Conservation (phyloP, 2,329 filamentous ascomycete genomes). For the Fusarium coffeatum region DNA sequence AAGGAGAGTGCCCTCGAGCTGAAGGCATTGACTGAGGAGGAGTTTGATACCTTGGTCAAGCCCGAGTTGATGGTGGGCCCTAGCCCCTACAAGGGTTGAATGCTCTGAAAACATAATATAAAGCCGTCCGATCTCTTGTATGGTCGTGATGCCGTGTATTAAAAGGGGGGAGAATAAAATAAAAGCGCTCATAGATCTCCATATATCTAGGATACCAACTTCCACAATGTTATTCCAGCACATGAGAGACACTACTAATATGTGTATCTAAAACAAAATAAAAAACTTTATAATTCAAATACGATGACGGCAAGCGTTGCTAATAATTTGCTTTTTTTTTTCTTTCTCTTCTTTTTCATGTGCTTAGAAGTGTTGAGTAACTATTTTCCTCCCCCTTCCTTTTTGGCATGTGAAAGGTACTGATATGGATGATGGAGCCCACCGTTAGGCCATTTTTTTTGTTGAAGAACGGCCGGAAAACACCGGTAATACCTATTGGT, state of each 20-base stretch:
- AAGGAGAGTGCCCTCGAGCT: conserved; percentile 96
- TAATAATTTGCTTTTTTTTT: background rate
- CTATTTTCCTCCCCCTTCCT: background rate
- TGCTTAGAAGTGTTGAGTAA: background rate
- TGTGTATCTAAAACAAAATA: background rate
- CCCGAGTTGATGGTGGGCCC: conserved; percentile 97
- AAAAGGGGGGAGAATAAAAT: conserved; percentile 7
- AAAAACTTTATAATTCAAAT: background rate
- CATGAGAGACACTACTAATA: background rate
- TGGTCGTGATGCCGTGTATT: conserved; percentile 15
- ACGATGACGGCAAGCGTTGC: background rate
- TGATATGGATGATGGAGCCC: background rate
- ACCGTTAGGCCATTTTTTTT: conserved; percentile 6
- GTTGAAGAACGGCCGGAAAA: conserved; percentile 26
- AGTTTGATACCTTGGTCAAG: conserved; percentile 89
- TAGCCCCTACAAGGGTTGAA: conserved; percentile 66
- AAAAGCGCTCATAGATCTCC: conserved; percentile 22
- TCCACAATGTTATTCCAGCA: background rate
- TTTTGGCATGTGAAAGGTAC: conserved; percentile 13
- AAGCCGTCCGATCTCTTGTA: background rate
- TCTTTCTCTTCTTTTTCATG: background rate
- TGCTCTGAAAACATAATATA: background rate
- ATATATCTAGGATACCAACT: background rate
- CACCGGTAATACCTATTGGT: conserved; percentile 13
- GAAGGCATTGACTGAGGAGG: conserved; percentile 85